Evolutionary conservation across 306 rosid species (phyloP).

Genomic region (Vicia sativa): DNA sequence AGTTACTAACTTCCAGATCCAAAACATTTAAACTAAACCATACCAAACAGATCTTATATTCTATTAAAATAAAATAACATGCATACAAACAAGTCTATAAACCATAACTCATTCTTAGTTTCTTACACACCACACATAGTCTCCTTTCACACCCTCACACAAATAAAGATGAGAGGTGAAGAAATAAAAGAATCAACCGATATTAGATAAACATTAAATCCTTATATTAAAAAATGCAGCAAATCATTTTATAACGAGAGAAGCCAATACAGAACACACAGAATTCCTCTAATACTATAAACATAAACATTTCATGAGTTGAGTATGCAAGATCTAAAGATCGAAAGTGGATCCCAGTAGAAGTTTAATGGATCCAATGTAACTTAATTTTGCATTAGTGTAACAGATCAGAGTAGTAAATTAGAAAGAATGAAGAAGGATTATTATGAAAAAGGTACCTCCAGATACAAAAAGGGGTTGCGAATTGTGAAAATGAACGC

Average conservation of each 20-base stretch:
- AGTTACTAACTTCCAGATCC: slow-evolving; percentile 34
- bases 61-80: neutral
- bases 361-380: neutral
- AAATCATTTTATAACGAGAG: neutral
- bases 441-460: slow-evolving; percentile 50
- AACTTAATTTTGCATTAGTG: slow-evolving; percentile 13
- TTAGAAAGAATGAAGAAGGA: neutral
- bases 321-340: slow-evolving; percentile 17
- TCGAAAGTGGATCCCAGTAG: slow-evolving; percentile 9
- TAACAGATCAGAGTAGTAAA: slow-evolving; percentile 39
- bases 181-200: slow-evolving; percentile 11
- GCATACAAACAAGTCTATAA: slow-evolving; percentile 32
- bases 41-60: slow-evolving; percentile 19
- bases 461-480: slow-evolving; percentile 97
- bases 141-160: slow-evolving; percentile 24
- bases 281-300: slow-evolving; percentile 15
- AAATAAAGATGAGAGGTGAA: slow-evolving; percentile 9
- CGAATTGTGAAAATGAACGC: slow-evolving; percentile 94
- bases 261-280: slow-evolving; percentile 4
- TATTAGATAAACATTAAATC: slow-evolving; percentile 16
- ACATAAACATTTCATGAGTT: slow-evolving; percentile 3
- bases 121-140: slow-evolving; percentile 24
- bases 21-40: slow-evolving; percentile 27
- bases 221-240: neutral
- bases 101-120: slow-evolving; percentile 14